These are phyloP conservation scores for Berkeleyomyces rouxiae DNA, from an alignment of 2,329 filamentous ascomycete genomes.

Conservation along the genomic window DNA sequence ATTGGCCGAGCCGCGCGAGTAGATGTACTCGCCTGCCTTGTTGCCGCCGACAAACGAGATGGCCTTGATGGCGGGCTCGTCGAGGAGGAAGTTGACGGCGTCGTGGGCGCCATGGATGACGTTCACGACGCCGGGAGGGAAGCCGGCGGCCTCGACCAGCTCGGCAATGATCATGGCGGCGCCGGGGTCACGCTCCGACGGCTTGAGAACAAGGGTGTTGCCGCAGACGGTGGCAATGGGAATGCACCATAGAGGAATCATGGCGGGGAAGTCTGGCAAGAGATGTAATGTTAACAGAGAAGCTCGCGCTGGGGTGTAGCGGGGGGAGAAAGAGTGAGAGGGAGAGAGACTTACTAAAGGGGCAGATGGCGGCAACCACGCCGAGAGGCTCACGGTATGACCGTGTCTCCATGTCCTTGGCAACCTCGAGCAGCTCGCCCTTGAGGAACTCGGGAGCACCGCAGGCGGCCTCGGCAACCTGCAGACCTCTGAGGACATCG, in stretches of 20 bases:
- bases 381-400: conserved; percentile 69
- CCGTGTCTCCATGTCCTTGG: conserved; percentile 80
- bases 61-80: conserved; percentile 72
- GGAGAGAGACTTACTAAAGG: conserved; percentile 49
- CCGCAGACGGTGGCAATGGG: conserved; percentile 71
- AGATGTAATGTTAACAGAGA: background rate
- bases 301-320: background rate
- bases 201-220: conserved; percentile 74
- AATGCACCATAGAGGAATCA: conserved; percentile 87
- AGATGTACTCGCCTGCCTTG: conserved; percentile 82
- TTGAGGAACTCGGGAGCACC: conserved; percentile 67
- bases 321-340: background rate
- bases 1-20: conserved; percentile 58
- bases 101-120: conserved; percentile 65
- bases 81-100: conserved; percentile 74
- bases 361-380: conserved; percentile 70
- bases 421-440: conserved; percentile 69
- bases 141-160: conserved; percentile 62
- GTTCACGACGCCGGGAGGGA: conserved; percentile 69
- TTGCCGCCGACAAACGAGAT: conserved; percentile 77
- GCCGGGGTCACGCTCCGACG: conserved; percentile 70
- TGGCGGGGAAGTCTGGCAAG: conserved; percentile 63
- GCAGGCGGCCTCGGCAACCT: conserved; percentile 72
- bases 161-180: conserved; percentile 75
- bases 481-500: conserved; percentile 65